These are phyloP conservation scores for Phyllostachys edulis DNA, from an alignment of 176 grass and related monocot species.

Conservation along the genomic window DNA sequence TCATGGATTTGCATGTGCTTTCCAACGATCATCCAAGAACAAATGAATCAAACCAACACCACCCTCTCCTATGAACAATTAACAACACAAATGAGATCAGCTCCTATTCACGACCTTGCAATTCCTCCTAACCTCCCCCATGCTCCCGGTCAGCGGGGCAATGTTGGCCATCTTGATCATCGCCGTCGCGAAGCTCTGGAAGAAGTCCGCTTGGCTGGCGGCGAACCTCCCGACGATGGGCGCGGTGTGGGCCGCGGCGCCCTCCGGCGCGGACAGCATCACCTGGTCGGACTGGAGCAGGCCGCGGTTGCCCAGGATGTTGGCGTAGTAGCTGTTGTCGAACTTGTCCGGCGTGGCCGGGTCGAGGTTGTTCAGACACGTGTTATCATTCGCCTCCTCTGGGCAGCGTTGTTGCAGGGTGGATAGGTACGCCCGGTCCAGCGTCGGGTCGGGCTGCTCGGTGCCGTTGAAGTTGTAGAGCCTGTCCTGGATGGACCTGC, in stretches of 20 bases:
- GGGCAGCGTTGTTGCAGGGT: slow-evolving; percentile 49
- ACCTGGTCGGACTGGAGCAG: slow-evolving; percentile 70
- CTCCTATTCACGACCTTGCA: slow-evolving; percentile 61
- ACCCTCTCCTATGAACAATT: background rate
- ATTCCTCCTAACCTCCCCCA: slow-evolving; percentile 62
- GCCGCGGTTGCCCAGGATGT: slow-evolving; percentile 48
- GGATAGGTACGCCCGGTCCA: slow-evolving; percentile 44
- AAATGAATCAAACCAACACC: background rate
- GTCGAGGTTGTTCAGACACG: slow-evolving; percentile 56
- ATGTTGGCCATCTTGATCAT: slow-evolving; percentile 96
- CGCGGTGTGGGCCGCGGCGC: slow-evolving; percentile 36
- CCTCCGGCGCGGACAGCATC: slow-evolving; percentile 43
- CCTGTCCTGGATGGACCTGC: slow-evolving; percentile 42
- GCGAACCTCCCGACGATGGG: slow-evolving; percentile 52
- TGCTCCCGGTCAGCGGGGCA: slow-evolving; percentile 40
- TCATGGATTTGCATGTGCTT: slow-evolving; percentile 4
- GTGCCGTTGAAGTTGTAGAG: slow-evolving; percentile 60
- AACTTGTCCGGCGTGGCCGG: slow-evolving; percentile 52
- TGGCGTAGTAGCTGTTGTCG: slow-evolving; percentile 68
- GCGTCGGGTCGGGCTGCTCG: slow-evolving; percentile 46
- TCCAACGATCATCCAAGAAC: background rate
- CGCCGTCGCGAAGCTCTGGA: slow-evolving; percentile 51
- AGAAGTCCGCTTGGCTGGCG: slow-evolving; percentile 50
- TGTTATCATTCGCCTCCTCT: background rate
- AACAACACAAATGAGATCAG: background rate